Percentiles rank a stretch among this genome's conserved stretches.
phyloP scores from a whole-genome alignment of 2,329 filamentous ascomycete species.

The Periconia macrospinosa region DNA sequence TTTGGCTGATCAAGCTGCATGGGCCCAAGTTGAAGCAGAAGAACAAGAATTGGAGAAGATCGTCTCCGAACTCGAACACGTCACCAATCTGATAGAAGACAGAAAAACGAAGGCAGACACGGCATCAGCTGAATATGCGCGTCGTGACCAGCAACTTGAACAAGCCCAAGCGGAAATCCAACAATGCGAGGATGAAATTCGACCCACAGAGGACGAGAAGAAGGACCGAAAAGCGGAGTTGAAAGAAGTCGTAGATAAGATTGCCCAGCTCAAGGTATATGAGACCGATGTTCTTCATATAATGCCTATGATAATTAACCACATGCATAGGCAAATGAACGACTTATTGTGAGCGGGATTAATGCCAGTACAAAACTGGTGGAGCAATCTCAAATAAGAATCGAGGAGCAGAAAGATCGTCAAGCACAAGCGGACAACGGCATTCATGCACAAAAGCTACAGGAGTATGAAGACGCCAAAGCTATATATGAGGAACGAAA shows the following conservation, averaged over 20 bases:
- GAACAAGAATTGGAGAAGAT: conserved; percentile 54
- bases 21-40: conserved; percentile 80
- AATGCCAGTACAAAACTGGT: conserved; percentile 54
- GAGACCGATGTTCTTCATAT: background rate
- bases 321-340: conserved; percentile 56
- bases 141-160: conserved; percentile 45
- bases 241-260: conserved; percentile 56
- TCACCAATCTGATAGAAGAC: conserved; percentile 53
- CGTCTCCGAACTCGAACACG: conserved; percentile 29
- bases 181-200: conserved; percentile 39
- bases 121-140: conserved; percentile 47
- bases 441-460: conserved; percentile 63
- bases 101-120: conserved; percentile 49
- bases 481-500: conserved; percentile 51
- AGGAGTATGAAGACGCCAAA: conserved; percentile 63
- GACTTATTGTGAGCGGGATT: conserved; percentile 64
- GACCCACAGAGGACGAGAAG: conserved; percentile 51
- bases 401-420: conserved; percentile 60
- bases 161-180: conserved; percentile 39
- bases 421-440: conserved; percentile 68
- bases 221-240: conserved; percentile 56
- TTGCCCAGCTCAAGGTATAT: conserved; percentile 49
- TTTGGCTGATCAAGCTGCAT: conserved; percentile 71
- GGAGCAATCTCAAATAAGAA: conserved; percentile 46
- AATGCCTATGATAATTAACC: background rate